Percentiles rank a stretch among this genome's conserved stretches.
These are phyloP conservation scores for Penicillium malachiteum DNA, from an alignment of 495 filamentous ascomycete species.

Conservation along the genomic window DNA sequence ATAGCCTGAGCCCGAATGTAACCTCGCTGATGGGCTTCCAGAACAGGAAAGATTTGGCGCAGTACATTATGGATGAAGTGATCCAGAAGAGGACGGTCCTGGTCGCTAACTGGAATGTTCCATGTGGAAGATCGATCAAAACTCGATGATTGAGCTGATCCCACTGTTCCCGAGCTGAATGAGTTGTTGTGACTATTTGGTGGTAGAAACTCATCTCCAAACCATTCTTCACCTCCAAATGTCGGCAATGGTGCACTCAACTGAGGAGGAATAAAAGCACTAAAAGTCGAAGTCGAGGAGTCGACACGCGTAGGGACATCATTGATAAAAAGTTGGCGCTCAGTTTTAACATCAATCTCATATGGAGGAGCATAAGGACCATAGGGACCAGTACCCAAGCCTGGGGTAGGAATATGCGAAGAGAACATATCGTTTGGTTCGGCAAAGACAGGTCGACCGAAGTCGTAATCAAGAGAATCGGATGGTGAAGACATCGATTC, in stretches of 20 bases:
- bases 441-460: background rate
- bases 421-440: too few species aligned
- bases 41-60: conserved; percentile 83
- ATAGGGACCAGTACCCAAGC: background rate
- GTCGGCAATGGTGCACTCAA: conserved; percentile 61
- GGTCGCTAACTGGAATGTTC: conserved; percentile 82
- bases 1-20: conserved; percentile 75
- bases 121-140: conserved; percentile 34
- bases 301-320: conserved; percentile 81
- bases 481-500: too few species aligned
- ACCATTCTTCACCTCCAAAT: conserved; percentile 73
- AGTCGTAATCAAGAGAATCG: background rate
- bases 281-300: conserved; percentile 84
- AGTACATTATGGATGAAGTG: conserved; percentile 91
- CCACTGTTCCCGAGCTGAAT: conserved; percentile 34
- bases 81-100: conserved; percentile 80
- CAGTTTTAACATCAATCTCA: conserved; percentile 93
- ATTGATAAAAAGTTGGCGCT: conserved; percentile 91
- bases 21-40: conserved; percentile 84
- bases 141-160: background rate
- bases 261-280: conserved; percentile 76
- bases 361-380: conserved; percentile 59
- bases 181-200: conserved; percentile 17
- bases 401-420: too few species aligned
- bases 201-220: conserved; percentile 65